Percentiles rank a stretch among this genome's conserved stretches.
Evolutionary conservation across 2,329 filamentous ascomycete species (phyloP).

Genomic region (Pseudopithomyces chartarum): DNA sequence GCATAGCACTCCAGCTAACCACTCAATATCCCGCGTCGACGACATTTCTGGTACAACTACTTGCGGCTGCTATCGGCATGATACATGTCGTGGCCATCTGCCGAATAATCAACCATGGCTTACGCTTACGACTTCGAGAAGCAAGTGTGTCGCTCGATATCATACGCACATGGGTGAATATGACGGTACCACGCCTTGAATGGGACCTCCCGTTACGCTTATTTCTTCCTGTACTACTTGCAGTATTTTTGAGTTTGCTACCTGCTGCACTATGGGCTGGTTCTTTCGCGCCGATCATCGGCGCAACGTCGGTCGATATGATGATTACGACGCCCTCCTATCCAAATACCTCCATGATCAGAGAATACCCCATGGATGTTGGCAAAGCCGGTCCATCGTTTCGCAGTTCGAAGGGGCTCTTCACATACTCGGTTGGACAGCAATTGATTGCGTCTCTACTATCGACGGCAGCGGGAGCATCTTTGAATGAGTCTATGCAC

Average conservation of each 20-base stretch:
- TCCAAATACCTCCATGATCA: constrained; percentile 30
- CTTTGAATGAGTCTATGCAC: constrained; percentile 17
- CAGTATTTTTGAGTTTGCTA: constrained; percentile 30
- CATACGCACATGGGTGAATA: constrained; percentile 33
- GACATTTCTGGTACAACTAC: constrained; percentile 29
- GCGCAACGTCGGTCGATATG: constrained; percentile 20
- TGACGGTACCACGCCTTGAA: constrained; percentile 29
- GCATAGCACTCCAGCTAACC: constrained; percentile 22
- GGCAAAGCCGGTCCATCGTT: constrained; percentile 27
- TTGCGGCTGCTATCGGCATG: constrained; percentile 33
- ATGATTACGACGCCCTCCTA: constrained; percentile 26
- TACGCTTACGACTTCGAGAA: constrained; percentile 27
- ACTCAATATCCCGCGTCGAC: constrained; percentile 29
- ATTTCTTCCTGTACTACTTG: constrained; percentile 29
- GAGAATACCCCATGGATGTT: constrained; percentile 33
- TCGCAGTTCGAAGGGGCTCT: constrained; percentile 29
- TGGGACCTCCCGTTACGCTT: constrained; percentile 36
- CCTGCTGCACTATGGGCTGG: constrained; percentile 36
- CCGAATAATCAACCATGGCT: constrained; percentile 35
- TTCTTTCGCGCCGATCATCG: constrained; percentile 33
- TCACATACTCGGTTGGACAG: constrained; percentile 32
- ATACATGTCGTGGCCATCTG: constrained; percentile 33
- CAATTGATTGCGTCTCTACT: constrained; percentile 30
- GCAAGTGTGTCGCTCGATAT: constrained; percentile 33
- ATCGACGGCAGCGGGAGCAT: constrained; percentile 28